Evolutionary conservation across 2,329 filamentous ascomycete genomes (phyloP), one percentile per base, ranked within the genome.

Genomic region (Arthrobotrys sphaeroides): DNA sequence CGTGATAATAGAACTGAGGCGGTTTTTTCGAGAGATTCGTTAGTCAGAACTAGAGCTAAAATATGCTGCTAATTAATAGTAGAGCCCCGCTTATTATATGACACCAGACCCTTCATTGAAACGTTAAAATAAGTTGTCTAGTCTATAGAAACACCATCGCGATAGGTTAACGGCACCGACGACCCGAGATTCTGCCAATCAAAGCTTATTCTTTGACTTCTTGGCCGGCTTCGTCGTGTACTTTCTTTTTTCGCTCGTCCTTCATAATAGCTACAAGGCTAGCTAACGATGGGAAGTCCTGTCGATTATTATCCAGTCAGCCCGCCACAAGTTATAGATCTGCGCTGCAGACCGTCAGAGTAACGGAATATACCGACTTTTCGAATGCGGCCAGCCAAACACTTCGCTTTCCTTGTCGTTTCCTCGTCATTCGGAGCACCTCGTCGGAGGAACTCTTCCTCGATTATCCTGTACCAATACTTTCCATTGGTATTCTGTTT

Each of bases 341-440:
- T n/a, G n/a, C n/a, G n/a, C n/a, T n/a, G n/a, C n/a, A n/a, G n/a
- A n/a, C n/a, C n/a, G n/a, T n/a, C n/a, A n/a, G n/a, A n/a, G n/a
- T n/a, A n/a, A n/a, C n/a, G n/a, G n/a, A n/a, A n/a, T n/a, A n/a
- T n/a, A n/a, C n/a, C n/a, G n/a, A 47, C 51, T 40, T 68, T 60
- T 49, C 38, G 26, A 42, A 68, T 20, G 3, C 66, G 42, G 2
- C 66, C 66, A 13, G 47, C 55, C 20, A 70, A 10, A 26, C 43
- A 26, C 18, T 12, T 61, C 12, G 66, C 66, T 18, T 47, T 61
- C 9, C 5, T 43, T 18, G 33, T 28, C n/a, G 40, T 36, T 18
- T 70, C 43, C 5, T 59, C 55, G 7, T 47, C 36, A 28, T 62
- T 38, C 0, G 66, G 42, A 16, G 66, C 66, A 62, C 55, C 66